phyloP scores from a whole-genome alignment of 2,329 filamentous ascomycete species.

The Colletotrichum sidae region DNA sequence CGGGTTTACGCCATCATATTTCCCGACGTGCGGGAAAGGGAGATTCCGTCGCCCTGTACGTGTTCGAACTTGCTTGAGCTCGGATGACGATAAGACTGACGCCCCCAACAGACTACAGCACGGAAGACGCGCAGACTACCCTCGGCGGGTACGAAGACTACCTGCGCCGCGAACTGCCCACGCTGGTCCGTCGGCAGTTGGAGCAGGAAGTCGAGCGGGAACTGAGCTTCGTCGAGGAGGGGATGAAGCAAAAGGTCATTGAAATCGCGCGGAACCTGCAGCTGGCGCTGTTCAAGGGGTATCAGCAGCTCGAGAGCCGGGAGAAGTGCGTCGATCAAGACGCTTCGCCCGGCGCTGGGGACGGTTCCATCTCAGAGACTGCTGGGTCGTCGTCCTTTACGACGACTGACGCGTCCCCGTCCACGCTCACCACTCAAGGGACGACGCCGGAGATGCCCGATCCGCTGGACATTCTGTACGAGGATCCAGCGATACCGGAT shows the following conservation, averaged over 20 bases:
- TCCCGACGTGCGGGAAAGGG: slow-evolving; percentile 42
- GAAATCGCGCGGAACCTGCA: slow-evolving; percentile 42
- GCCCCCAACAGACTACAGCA: slow-evolving; percentile 46
- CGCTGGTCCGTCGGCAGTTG: slow-evolving; percentile 47
- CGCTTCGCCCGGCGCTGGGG: not conserved
- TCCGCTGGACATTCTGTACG: slow-evolving; percentile 24
- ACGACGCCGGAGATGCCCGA: slow-evolving; percentile 31
- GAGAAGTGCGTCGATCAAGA: slow-evolving; percentile 1
- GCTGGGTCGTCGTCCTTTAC: not conserved
- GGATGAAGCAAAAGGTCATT: slow-evolving; percentile 40
- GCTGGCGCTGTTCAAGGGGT: slow-evolving; percentile 40
- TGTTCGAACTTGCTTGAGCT: accelerated
- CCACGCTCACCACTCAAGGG: slow-evolving; percentile 23
- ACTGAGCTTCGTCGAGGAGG: slow-evolving; percentile 42
- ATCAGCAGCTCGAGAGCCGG: slow-evolving; percentile 26
- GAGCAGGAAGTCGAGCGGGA: slow-evolving; percentile 42
- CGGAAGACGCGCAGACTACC: slow-evolving; percentile 40
- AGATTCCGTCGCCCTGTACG: slow-evolving; percentile 37
- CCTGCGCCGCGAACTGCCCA: slow-evolving; percentile 48
- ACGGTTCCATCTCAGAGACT: not conserved
- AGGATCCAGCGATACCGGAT: slow-evolving; percentile 16
- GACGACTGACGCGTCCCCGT: slow-evolving; percentile 22
- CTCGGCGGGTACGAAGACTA: slow-evolving; percentile 42
- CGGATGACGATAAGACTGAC: not conserved
- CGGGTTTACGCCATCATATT: slow-evolving; percentile 52